These are phyloP conservation scores for Fagus crenata DNA, from an alignment of 306 rosid species.

Conservation along the genomic window DNA sequence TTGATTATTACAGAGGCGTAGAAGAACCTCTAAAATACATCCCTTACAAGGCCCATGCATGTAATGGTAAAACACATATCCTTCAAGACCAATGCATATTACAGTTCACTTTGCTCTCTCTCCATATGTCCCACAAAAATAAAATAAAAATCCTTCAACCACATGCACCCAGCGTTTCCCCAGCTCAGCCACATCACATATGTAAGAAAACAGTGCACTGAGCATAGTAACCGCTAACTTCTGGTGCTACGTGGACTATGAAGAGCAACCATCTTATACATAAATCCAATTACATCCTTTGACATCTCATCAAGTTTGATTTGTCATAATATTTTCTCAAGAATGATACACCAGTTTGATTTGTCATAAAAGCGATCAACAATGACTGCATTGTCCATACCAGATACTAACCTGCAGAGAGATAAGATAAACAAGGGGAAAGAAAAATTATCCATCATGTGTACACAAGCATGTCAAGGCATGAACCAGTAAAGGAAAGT, in stretches of 20 bases:
- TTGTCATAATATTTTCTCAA: constrained; percentile 60
- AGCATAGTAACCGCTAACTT: not conserved
- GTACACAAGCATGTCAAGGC: constrained; percentile 12
- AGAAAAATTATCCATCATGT: constrained; percentile 12
- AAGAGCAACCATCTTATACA: not conserved
- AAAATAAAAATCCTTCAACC: too few relatives aligned
- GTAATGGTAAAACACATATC: not conserved
- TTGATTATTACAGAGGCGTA: not conserved
- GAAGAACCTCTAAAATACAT: not conserved
- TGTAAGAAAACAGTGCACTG: not conserved
- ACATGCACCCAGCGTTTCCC: not conserved
- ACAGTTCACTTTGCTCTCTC: not conserved
- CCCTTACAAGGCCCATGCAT: not conserved
- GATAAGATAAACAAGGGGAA: constrained; percentile 15
- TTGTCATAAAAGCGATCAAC: constrained; percentile 85
- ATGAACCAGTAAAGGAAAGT: not conserved
- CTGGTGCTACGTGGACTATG: too few relatives aligned
- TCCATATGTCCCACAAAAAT: not conserved
- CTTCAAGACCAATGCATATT: not conserved
- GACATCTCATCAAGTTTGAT: constrained; percentile 13
- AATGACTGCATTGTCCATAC: constrained; percentile 60
- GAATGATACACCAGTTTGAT: constrained; percentile 92
- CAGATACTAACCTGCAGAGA: constrained; percentile 66
- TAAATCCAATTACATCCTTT: not conserved
- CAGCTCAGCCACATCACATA: not conserved